Evolutionary conservation across 1,284 basidiomycete species (phyloP), one percentile per base, ranked within the genome.

Genomic region (Cryptococcus sp.): DNA sequence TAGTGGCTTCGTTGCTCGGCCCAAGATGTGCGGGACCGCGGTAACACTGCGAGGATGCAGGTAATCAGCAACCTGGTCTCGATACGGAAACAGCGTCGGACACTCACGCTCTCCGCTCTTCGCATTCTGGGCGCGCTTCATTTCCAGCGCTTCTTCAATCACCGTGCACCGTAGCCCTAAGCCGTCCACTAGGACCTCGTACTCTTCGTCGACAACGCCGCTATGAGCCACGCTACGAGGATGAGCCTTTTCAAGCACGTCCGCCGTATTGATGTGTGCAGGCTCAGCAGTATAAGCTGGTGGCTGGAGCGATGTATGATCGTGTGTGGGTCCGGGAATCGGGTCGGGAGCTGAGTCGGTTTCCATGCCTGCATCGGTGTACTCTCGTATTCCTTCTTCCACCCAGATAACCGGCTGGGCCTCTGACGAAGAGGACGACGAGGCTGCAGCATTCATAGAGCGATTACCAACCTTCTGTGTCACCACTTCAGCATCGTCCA

Each of bases 281-380:
- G 72, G 68, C 11, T 68, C 54, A 7, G 68, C 64, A 13, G 69
- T 68, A 62, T 76, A 76, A 3, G 74, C 71, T 0, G 74, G 74
- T 7, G 71, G 72, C 17, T 62, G 55, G 16, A 60, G 60, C 0
- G 52, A 20, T 22, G 42, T 16, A 10, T 52, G 47, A 11, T n/a
- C 41, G 19, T 50, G 39, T 1, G 65, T 57, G 13, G 57, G 54
- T 15, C 59, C 61, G 13, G 55, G 54, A 10, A 56, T 49, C 4
- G 61, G 30, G 17, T 62, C 51, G 11, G 40, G 25, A 15, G 52
- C 48, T 25, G 62, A 6, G 40, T 71, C 62, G 40, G 69, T 64
- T 27, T 61, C 49, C 30, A 67, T 62, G 20, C 64, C 51, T n/a
- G 58, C 65, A 45, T 73, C 70, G 30, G 62, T 62, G 46, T 73